phyloP scores from a whole-genome alignment of 225 moss, liverwort and hornwort genomes.

The Bryum argenteum region DNA sequence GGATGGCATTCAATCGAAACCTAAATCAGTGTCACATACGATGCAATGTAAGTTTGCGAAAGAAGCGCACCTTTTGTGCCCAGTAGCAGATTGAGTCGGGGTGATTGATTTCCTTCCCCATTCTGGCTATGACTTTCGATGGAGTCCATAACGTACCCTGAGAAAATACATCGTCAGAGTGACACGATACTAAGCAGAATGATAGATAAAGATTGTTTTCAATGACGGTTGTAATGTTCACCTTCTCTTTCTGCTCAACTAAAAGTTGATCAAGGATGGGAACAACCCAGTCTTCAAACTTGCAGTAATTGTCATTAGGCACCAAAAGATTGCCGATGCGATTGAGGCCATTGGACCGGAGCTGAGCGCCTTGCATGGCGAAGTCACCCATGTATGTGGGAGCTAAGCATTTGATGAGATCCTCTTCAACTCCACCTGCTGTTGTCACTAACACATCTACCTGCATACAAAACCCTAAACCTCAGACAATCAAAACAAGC shows the following conservation, averaged over 20 bases:
- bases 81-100: conserved; percentile 81
- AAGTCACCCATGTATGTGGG: conserved; percentile 94
- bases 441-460: conserved; percentile 95
- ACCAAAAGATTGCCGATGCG: conserved; percentile 94
- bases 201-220: no score
- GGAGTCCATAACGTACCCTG: conserved; percentile 91
- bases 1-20: neutral
- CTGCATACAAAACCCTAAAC: conserved; percentile 45
- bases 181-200: no score
- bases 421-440: conserved; percentile 96
- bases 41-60: neutral
- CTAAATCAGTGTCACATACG: neutral
- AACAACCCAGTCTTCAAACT: conserved; percentile 92
- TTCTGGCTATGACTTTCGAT: conserved; percentile 82
- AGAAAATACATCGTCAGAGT: conserved; percentile 15
- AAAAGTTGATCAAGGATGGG: conserved; percentile 92
- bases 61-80: conserved; percentile 80
- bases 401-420: conserved; percentile 94
- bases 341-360: conserved; percentile 88
- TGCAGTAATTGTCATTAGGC: conserved; percentile 94
- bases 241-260: conserved; percentile 81
- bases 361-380: conserved; percentile 68
- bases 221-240: conserved; percentile 16
- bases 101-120: conserved; percentile 87
- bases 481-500: conserved; percentile 1